Percentiles rank a stretch among this genome's conserved stretches.
phyloP scores from a whole-genome alignment of 1,284 basidiomycete genomes.

The Melampsora abietis-canadensis region DNA sequence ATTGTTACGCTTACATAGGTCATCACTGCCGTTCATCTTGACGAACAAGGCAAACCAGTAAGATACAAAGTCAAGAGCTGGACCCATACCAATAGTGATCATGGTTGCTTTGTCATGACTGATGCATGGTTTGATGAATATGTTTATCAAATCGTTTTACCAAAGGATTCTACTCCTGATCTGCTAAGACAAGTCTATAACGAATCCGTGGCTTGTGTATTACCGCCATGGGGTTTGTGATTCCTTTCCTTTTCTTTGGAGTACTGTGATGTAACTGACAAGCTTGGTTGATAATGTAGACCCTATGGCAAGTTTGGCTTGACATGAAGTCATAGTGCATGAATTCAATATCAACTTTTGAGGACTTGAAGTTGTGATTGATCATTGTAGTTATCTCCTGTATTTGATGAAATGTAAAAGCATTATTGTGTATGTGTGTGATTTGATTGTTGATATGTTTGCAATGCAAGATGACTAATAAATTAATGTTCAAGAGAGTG shows the following conservation, averaged over 20 bases:
- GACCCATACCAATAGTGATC: conserved; percentile 74
- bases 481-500: too few species aligned
- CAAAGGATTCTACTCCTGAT: conserved; percentile 66
- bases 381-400: too few species aligned
- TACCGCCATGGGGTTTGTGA: conserved; percentile 66
- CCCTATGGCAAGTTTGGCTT: conserved; percentile 68
- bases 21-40: conserved; percentile 84
- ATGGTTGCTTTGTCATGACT: conserved; percentile 82
- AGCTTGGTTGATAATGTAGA: conserved; percentile 55
- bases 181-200: conserved; percentile 78
- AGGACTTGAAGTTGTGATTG: too few species aligned
- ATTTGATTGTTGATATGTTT: too few species aligned
- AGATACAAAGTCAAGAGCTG: conserved; percentile 92
- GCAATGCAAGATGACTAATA: too few species aligned
- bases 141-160: conserved; percentile 81
- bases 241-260: not conserved
- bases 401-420: too few species aligned
- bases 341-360: too few species aligned
- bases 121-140: conserved; percentile 79
- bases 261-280: too few species aligned
- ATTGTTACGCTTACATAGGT: conserved; percentile 60
- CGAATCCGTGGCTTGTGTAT: conserved; percentile 61
- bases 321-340: not conserved
- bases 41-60: conserved; percentile 68
- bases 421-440: too few species aligned